A percentile compares a stretch with the other conserved stretches of the same genome.
Evolutionary conservation across 345 rosid species (phyloP).

Genomic region (Acer saccharum): DNA sequence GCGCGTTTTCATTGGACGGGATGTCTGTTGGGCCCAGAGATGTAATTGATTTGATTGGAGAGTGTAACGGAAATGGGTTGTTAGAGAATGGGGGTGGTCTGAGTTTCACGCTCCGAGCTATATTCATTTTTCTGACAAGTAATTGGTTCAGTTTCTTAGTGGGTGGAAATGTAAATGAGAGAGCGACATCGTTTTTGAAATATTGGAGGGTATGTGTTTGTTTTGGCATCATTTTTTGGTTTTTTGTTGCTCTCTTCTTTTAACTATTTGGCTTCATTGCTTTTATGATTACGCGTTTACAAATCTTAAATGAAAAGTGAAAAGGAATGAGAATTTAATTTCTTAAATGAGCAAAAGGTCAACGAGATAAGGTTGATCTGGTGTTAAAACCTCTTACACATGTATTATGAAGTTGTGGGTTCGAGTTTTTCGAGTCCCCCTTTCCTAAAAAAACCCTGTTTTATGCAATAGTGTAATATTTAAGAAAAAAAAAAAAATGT

Average conservation of each 20-base stretch:
- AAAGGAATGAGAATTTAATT: too few species aligned
- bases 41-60: not conserved
- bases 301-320: too few species aligned
- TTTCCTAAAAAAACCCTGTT: too few species aligned
- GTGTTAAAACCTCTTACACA: too few species aligned
- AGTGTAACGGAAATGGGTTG: not conserved
- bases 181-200: not conserved
- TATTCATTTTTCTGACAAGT: conserved; percentile 15
- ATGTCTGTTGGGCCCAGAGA: rapidly evolving
- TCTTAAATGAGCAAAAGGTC: too few species aligned
- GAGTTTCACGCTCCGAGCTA: not conserved
- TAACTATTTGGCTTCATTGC: not conserved
- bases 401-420: too few species aligned
- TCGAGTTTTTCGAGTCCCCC: too few species aligned
- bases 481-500: too few species aligned
- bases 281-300: too few species aligned
- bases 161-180: not conserved
- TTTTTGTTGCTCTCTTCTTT: not conserved
- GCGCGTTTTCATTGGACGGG: not conserved
- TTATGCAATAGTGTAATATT: too few species aligned
- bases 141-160: not conserved
- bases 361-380: too few species aligned
- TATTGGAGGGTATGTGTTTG: conserved; percentile 12
- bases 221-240: not conserved
- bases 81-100: not conserved